phyloP scores from a whole-genome alignment of 768 basidiomycete genomes.

The Russula ochroleuca region DNA sequence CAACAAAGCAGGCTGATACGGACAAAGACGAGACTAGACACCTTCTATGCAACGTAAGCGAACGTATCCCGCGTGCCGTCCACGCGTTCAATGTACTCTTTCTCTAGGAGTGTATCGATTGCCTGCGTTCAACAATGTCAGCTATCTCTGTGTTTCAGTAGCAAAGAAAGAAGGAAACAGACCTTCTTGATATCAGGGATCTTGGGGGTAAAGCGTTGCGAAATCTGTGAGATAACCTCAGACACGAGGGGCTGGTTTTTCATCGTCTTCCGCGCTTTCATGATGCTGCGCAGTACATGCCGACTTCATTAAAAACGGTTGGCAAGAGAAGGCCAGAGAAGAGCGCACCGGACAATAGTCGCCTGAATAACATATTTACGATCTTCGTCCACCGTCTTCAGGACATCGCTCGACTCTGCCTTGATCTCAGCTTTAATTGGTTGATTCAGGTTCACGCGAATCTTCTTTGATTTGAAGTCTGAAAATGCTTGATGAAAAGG shows the following conservation, averaged over 20 bases:
- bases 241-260: constrained; percentile 88
- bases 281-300: constrained; percentile 51
- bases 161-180: not conserved
- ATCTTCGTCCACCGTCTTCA: constrained; percentile 95
- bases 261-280: constrained; percentile 94
- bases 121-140: constrained; percentile 46
- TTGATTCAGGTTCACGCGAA: constrained; percentile 83
- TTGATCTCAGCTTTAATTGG: constrained; percentile 95
- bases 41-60: constrained; percentile 59
- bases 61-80: constrained; percentile 89
- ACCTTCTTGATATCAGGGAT: constrained; percentile 97
- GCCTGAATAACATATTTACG: constrained; percentile 95
- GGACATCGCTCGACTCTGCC: constrained; percentile 81
- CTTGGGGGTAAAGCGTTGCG: constrained; percentile 85
- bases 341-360: constrained; percentile 72
- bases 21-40: not conserved
- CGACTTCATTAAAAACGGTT: constrained; percentile 6
- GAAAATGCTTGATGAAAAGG: constrained; percentile 7
- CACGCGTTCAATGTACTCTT: constrained; percentile 95
- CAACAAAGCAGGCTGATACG: not conserved
- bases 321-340: constrained; percentile 17
- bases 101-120: constrained; percentile 88
- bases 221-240: constrained; percentile 87
- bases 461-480: constrained; percentile 94
- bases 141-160: not conserved